These are phyloP conservation scores for Podila clonocystis DNA, from an alignment of 192 early-diverging fungal species.

Conservation along the genomic window DNA sequence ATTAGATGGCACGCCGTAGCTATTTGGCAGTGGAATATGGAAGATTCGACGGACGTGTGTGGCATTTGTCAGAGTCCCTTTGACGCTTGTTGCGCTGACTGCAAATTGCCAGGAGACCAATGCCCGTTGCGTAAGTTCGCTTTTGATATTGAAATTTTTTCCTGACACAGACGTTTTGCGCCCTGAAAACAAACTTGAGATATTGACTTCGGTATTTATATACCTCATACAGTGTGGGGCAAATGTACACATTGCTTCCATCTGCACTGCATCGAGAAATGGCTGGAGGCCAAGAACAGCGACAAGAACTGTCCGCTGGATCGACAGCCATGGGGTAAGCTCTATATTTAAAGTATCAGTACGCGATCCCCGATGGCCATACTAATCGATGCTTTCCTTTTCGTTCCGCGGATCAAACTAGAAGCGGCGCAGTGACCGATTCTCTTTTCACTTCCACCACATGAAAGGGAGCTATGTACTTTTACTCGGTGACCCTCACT, in stretches of 20 bases:
- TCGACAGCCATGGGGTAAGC: constrained; percentile 76
- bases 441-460: too few relatives aligned
- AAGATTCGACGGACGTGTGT: constrained; percentile 87
- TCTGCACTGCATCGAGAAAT: constrained; percentile 91
- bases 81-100: constrained; percentile 86
- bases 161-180: too few relatives aligned
- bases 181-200: too few relatives aligned
- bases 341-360: not conserved
- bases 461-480: too few relatives aligned
- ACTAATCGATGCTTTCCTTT: not conserved
- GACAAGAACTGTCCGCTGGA: constrained; percentile 91
- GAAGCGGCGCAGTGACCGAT: not conserved
- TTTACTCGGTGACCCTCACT: too few relatives aligned
- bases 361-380: not conserved
- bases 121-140: constrained; percentile 73
- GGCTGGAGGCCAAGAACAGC: constrained; percentile 76
- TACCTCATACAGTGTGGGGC: constrained; percentile 76
- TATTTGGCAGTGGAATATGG: constrained; percentile 88
- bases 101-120: constrained; percentile 88
- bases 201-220: too few relatives aligned
- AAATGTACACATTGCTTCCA: constrained; percentile 94
- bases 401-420: not conserved
- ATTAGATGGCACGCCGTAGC: constrained; percentile 82
- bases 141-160: not conserved
- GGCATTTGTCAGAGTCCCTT: constrained; percentile 90